A percentile compares a stretch with the other conserved stretches of the same genome.
Conservation (phyloP, 139 green algal species). For the Chlamydomonas sp. region DNA sequence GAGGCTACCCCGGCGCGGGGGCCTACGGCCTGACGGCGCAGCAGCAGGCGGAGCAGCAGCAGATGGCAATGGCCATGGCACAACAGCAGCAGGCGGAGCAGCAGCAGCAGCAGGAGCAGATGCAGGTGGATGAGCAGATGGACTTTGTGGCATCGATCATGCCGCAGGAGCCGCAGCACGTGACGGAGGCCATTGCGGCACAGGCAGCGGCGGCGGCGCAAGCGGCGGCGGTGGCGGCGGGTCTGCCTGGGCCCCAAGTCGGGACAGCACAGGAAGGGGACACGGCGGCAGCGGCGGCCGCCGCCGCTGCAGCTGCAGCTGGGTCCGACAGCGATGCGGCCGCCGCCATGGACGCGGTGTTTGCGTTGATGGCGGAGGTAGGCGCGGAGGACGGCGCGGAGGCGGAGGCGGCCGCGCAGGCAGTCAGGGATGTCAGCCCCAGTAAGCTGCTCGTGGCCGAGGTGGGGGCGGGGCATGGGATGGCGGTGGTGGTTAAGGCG, state of each 20-base stretch:
- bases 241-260: background rate
- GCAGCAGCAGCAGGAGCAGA: constrained; percentile 13
- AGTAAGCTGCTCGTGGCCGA: too few relatives aligned
- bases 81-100: constrained; percentile 4
- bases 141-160: background rate
- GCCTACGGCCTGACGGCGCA: background rate
- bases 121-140: background rate
- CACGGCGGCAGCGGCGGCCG: background rate
- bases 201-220: constrained; percentile 1
- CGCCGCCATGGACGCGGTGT: too few relatives aligned
- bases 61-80: background rate
- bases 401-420: too few relatives aligned
- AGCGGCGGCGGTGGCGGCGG: background rate
- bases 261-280: background rate
- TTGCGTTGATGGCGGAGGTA: too few relatives aligned
- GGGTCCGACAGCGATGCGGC: background rate
- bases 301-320: background rate
- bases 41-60: background rate
- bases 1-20: too few relatives aligned
- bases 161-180: too few relatives aligned
- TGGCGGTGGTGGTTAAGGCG: too few relatives aligned
- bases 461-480: too few relatives aligned
- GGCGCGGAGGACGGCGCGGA: too few relatives aligned
- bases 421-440: too few relatives aligned
- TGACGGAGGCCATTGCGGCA: background rate